phyloP scores from a whole-genome alignment of 129 eudicot species.

The Gnaphalium uliginosum region DNA sequence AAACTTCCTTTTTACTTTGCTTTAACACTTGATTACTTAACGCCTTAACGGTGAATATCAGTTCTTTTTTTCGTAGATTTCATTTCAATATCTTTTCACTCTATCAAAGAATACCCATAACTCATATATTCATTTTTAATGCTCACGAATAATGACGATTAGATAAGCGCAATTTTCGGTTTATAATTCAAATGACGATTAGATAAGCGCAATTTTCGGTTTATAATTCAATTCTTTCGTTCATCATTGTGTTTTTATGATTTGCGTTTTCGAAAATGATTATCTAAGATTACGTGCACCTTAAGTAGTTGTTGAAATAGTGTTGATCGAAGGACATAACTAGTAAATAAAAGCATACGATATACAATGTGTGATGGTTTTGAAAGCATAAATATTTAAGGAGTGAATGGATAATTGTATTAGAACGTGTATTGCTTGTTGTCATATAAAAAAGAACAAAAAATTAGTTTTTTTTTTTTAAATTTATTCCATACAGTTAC shows the following conservation, averaged over 20 bases:
- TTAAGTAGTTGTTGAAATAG: not conserved
- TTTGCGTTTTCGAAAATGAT: too few species aligned
- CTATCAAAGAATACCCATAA: not conserved
- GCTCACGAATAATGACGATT: not conserved
- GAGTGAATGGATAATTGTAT: not conserved
- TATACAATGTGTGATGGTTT: not conserved
- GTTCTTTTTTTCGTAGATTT: conserved; percentile 4
- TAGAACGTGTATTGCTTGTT: not conserved
- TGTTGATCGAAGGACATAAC: too few species aligned
- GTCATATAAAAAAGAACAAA: not conserved
- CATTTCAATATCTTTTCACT: conserved; percentile 13
- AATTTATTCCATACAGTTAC: not conserved
- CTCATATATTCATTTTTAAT: too few species aligned
- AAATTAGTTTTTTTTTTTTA: too few species aligned
- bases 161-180: not conserved
- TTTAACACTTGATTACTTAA: not conserved
- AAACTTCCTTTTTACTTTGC: not conserved
- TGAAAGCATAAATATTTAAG: not conserved
- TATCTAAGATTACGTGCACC: not conserved
- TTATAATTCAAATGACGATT: not conserved
- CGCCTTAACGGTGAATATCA: not conserved
- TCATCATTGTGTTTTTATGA: too few species aligned
- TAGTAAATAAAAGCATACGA: too few species aligned
- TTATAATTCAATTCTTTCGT: not conserved
- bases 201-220: not conserved